Conservation (phyloP, 2,329 filamentous ascomycete genomes). For the Penicillium thymicola region DNA sequence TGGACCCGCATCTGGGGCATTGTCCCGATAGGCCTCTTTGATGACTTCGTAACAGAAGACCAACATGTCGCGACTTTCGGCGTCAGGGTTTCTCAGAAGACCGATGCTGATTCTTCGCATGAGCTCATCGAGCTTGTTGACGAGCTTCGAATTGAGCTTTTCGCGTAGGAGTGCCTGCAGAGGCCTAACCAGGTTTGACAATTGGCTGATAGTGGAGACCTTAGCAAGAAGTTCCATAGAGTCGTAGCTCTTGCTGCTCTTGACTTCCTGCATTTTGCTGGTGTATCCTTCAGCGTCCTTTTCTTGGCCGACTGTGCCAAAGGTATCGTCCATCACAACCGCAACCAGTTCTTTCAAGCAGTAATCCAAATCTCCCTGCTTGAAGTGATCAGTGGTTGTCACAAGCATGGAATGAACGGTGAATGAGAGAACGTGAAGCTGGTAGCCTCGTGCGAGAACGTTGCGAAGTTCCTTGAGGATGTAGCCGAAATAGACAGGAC, state of each 20-base stretch:
- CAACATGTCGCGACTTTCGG: conserved; percentile 76
- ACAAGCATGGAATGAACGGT: conserved; percentile 91
- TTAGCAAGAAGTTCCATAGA: conserved; percentile 91
- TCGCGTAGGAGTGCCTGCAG: conserved; percentile 76
- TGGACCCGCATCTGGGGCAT: conserved; percentile 42
- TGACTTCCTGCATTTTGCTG: conserved; percentile 95
- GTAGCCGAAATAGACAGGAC: conserved; percentile 81
- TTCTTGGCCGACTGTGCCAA: conserved; percentile 86
- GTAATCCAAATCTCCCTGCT: conserved; percentile 83
- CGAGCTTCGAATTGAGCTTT: conserved; percentile 76
- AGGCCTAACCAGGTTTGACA: conserved; percentile 74
- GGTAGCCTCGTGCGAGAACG: conserved; percentile 80
- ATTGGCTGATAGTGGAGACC: conserved; percentile 69
- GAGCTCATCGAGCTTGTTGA: conserved; percentile 87
- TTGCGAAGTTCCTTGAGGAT: conserved; percentile 87
- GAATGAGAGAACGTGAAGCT: conserved; percentile 91
- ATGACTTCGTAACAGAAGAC: conserved; percentile 94
- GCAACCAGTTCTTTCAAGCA: conserved; percentile 74
- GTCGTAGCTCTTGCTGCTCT: conserved; percentile 96
- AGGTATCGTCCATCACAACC: conserved; percentile 96
- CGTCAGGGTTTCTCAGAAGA: conserved; percentile 74
- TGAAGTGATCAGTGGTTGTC: conserved; percentile 66
- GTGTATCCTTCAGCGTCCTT: conserved; percentile 96
- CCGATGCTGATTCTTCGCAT: conserved; percentile 79
- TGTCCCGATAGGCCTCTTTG: conserved; percentile 73